phyloP scores from a whole-genome alignment of 805 yeast genomes.

The Lachancea fermentati region DNA sequence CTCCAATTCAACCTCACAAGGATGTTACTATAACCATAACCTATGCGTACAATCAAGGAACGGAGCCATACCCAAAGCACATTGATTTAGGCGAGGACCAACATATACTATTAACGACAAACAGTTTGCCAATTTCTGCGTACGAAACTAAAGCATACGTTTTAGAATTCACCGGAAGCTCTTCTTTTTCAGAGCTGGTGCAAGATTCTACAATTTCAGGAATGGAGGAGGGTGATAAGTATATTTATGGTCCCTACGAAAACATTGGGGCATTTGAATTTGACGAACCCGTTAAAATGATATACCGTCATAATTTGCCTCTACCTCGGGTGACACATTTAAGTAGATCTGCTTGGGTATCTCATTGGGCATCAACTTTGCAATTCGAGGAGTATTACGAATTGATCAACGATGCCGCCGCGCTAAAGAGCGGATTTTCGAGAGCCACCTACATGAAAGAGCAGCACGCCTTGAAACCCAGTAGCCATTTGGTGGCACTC shows the following conservation, averaged over 20 bases:
- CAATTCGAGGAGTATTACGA: conserved; percentile 85
- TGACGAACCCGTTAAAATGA: conserved; percentile 43
- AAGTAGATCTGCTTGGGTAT: conserved; percentile 78
- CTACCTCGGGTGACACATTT: conserved; percentile 53
- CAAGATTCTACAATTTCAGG: no score
- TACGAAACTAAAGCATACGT: conserved; percentile 57
- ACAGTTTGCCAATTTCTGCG: conserved; percentile 53
- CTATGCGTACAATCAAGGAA: conserved; percentile 41
- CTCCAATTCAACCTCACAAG: conserved; percentile 62
- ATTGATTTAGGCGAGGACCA: conserved; percentile 59
- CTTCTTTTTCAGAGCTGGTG: conserved; percentile 17
- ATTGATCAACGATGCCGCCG: conserved; percentile 69
- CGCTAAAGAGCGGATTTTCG: conserved; percentile 64
- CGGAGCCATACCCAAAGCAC: conserved; percentile 59
- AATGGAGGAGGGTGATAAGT: conserved; percentile 19
- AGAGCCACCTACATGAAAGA: conserved; percentile 72
- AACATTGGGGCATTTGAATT: conserved; percentile 42
- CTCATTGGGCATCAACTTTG: conserved; percentile 70
- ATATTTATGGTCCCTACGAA: conserved; percentile 53
- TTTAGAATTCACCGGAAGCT: conserved; percentile 32
- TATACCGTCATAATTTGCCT: conserved; percentile 63
- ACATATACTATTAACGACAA: conserved; percentile 46
- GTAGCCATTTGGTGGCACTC: conserved; percentile 56
- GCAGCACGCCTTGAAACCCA: conserved; percentile 41
- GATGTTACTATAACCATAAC: conserved; percentile 44